Evolutionary conservation across 768 basidiomycete species (phyloP).

Genomic region (Coprinopsis strossmayeri): DNA sequence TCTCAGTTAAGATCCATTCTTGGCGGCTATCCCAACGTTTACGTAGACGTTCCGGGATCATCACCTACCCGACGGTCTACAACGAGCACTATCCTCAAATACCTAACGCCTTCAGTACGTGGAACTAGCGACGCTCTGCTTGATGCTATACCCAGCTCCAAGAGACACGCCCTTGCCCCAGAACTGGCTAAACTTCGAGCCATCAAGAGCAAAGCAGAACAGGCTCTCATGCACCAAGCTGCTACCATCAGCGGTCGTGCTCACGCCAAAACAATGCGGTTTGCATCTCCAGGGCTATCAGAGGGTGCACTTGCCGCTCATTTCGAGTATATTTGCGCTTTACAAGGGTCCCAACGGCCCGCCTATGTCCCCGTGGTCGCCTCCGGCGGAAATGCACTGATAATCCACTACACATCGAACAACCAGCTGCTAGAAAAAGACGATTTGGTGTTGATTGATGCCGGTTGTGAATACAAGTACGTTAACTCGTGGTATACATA

Average conservation of each 20-base stretch:
- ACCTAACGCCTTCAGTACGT: slow-evolving; percentile 30
- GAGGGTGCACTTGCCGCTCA: slow-evolving; percentile 54
- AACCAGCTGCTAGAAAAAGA: slow-evolving; percentile 64
- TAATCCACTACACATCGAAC: slow-evolving; percentile 94
- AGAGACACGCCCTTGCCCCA: slow-evolving; percentile 48
- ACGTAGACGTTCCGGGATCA: slow-evolving; percentile 39
- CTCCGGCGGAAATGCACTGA: slow-evolving; percentile 87
- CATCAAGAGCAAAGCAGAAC: slow-evolving; percentile 78
- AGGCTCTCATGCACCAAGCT: slow-evolving; percentile 72
- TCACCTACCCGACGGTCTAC: slow-evolving; percentile 15
- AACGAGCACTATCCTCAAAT: slow-evolving; percentile 53
- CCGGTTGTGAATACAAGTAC: slow-evolving; percentile 89
- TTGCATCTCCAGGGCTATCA: slow-evolving; percentile 38
- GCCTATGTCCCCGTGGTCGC: slow-evolving; percentile 99
- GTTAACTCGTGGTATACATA: slow-evolving; percentile 1
- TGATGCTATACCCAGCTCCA: slow-evolving; percentile 42
- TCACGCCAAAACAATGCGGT: slow-evolving; percentile 89
- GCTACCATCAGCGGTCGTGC: slow-evolving; percentile 85
- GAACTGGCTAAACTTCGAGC: slow-evolving; percentile 66
- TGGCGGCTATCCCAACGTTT: slow-evolving; percentile 41
- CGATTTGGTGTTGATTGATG: slow-evolving; percentile 84
- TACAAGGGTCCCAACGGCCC: slow-evolving; percentile 73
- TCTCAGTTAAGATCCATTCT: slow-evolving; percentile 52
- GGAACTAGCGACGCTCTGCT: slow-evolving; percentile 52
- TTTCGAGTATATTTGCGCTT: slow-evolving; percentile 83